Evolutionary conservation across 1,284 basidiomycete genomes (phyloP).

Genomic region (Agaricales sp.): DNA sequence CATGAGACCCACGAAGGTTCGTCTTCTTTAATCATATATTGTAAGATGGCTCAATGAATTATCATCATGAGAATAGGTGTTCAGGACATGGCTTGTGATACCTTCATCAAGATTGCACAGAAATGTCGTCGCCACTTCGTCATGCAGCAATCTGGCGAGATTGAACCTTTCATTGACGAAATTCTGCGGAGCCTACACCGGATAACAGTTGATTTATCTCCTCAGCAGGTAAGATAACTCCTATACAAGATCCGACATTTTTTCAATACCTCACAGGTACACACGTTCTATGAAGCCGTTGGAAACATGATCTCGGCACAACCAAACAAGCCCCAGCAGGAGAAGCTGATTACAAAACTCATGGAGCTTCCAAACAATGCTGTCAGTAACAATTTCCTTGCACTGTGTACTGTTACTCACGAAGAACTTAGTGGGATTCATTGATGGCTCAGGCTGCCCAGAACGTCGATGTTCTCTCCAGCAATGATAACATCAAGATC

Average conservation of each 20-base stretch:
- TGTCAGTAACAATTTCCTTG: conserved; percentile 32
- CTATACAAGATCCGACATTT: not conserved
- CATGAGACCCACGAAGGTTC: conserved; percentile 97
- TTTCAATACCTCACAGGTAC: conserved; percentile 44
- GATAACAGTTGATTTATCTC: conserved; percentile 92
- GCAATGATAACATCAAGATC: conserved; percentile 94
- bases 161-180: conserved; percentile 97
- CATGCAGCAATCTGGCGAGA: conserved; percentile 96
- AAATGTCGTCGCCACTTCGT: conserved; percentile 98
- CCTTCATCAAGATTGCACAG: conserved; percentile 99
- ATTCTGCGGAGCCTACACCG: conserved; percentile 88
- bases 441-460: conserved; percentile 94
- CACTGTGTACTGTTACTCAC: not conserved
- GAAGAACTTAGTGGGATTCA: conserved; percentile 78
- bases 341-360: conserved; percentile 88
- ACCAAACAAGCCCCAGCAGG: conserved; percentile 95
- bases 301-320: conserved; percentile 99
- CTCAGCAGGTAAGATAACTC: conserved; percentile 63
- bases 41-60: not conserved
- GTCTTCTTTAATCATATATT: conserved; percentile 8
- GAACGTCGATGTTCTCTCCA: conserved; percentile 88
- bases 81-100: conserved; percentile 99
- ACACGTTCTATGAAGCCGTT: conserved; percentile 96
- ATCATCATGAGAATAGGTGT: conserved; percentile 51
- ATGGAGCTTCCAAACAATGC: conserved; percentile 99